Base-by-base conservation (phyloP, 768 basidiomycete genomes). In the Pisolithus orientalis region DNA sequence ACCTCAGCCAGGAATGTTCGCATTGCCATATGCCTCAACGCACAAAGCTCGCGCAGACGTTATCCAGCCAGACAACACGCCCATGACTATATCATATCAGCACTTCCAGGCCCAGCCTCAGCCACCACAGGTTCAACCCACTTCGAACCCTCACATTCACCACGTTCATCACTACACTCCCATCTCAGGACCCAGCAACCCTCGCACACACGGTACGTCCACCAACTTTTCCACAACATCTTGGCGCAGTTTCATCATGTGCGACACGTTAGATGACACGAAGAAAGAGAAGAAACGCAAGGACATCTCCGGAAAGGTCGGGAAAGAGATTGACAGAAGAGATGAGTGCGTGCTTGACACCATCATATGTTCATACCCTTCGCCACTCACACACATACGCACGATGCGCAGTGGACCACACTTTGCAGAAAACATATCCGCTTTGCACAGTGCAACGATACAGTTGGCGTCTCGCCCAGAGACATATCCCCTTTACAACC, bases 321-420 rank as follows among this genome's bases (percentile, higher is more conserved):
- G 80, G 24, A 88, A 84, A 65, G 87, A 90, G 58, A 78, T 86
- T 62, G 87, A 90, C 67, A 75, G 86, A 53, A 72, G 85, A 59
- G 87, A 89, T 65, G 87, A 89, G 88, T 88, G 61, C 63, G 80
- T 74, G 44, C 32, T 48, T 52, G 13, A 10, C 29, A 5, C n/a
- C 48, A 16, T 32, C 25, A 11, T 14, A 16, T 16, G 21, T 21
- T 21, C 50, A 53, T 44, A 24, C 37, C 54, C 48, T 45, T 43
- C 38, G 44, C 55, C 44, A 49, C 60, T 64, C 52, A 62, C 42
- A 31, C n/a, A 31, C n/a, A 11, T 21, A 11, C 24, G 40, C 25
- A 24, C n/a, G n/a, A 42, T 38, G n/a, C 17, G 17, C 57, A 86
- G 84, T 58, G 76, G 76, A 34, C 75, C 84, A 34, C 77, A 85